These are phyloP conservation scores for Fusarium newnesense DNA, from an alignment of 2,329 filamentous ascomycete genomes.

Conservation along the genomic window DNA sequence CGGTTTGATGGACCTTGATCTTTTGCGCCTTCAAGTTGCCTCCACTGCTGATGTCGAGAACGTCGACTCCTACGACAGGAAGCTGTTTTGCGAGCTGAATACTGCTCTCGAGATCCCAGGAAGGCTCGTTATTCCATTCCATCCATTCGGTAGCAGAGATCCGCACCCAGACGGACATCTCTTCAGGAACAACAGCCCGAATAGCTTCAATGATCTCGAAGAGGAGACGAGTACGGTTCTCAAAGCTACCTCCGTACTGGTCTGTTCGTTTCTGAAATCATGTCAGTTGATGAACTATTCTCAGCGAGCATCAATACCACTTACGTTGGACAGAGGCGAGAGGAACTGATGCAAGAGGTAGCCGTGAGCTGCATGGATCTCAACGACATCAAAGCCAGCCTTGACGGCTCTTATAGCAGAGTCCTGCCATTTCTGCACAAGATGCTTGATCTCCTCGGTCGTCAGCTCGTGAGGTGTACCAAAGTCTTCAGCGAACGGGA, in stretches of 20 bases:
- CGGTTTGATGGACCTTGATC: slow-evolving; percentile 70
- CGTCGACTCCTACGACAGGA: slow-evolving; percentile 78
- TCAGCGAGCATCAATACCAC: slow-evolving; percentile 7
- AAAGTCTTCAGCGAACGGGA: slow-evolving; percentile 70
- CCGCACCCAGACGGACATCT: slow-evolving; percentile 67
- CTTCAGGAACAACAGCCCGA: slow-evolving; percentile 61
- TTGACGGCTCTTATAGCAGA: slow-evolving; percentile 69
- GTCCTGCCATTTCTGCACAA: slow-evolving; percentile 71
- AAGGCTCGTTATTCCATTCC: slow-evolving; percentile 57
- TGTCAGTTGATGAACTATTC: slow-evolving; percentile 9
- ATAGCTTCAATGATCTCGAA: slow-evolving; percentile 63
- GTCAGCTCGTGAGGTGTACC: slow-evolving; percentile 75
- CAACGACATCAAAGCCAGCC: slow-evolving; percentile 80
- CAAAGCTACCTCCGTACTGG: slow-evolving; percentile 72
- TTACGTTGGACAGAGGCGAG: slow-evolving; percentile 65
- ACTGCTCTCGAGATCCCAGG: slow-evolving; percentile 75
- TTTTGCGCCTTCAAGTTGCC: slow-evolving; percentile 73
- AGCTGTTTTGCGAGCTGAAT: slow-evolving; percentile 62
- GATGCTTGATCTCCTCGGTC: slow-evolving; percentile 70
- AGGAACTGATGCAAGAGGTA: slow-evolving; percentile 76
- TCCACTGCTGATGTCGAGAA: slow-evolving; percentile 83
- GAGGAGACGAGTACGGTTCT: slow-evolving; percentile 72
- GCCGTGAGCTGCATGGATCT: slow-evolving; percentile 73
- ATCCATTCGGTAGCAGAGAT: slow-evolving; percentile 73
- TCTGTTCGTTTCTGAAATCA: slow-evolving; percentile 65